Conservation (phyloP, 1,284 basidiomycete genomes). For the Ustilago sp. region DNA sequence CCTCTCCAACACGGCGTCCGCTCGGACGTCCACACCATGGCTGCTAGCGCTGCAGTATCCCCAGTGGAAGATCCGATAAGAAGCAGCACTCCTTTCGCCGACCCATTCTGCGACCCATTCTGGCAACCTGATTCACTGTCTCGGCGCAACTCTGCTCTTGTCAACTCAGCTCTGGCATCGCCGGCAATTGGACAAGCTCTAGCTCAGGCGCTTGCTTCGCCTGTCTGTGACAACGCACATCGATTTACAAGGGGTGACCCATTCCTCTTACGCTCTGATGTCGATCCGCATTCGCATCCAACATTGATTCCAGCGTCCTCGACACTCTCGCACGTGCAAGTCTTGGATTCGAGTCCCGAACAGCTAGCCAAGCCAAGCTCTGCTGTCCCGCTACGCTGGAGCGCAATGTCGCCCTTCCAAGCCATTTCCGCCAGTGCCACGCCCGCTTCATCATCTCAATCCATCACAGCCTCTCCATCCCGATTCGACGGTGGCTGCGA, state of each 20-base stretch:
- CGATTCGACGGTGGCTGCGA: not conserved
- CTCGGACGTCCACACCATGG: constrained; percentile 31
- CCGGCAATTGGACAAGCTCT: constrained; percentile 10
- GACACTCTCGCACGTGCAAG: not conserved
- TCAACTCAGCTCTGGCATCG: constrained; percentile 24
- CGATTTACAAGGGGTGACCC: not conserved
- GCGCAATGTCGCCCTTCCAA: not conserved
- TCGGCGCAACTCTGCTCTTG: constrained; percentile 11
- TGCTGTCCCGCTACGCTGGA: not conserved
- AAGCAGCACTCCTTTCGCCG: constrained; percentile 13
- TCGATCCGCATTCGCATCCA: not conserved
- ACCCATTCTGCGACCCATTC: constrained; percentile 20
- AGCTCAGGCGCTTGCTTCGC: constrained; percentile 8
- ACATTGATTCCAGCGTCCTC: not conserved
- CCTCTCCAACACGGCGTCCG: constrained; percentile 16
- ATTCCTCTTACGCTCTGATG: constrained; percentile 24
- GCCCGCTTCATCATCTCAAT: not conserved
- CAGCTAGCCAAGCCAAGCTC: not conserved
- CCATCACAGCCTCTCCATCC: constrained; percentile 9
- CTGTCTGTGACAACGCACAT: not conserved
- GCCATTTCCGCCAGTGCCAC: not conserved
- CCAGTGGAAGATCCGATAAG: constrained; percentile 33
- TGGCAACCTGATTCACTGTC: constrained; percentile 16
- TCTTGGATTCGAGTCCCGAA: not conserved
- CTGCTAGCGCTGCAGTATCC: constrained; percentile 23